Evolutionary conservation across 768 basidiomycete genomes (phyloP).

Genomic region (Lyophyllum shimeji): DNA sequence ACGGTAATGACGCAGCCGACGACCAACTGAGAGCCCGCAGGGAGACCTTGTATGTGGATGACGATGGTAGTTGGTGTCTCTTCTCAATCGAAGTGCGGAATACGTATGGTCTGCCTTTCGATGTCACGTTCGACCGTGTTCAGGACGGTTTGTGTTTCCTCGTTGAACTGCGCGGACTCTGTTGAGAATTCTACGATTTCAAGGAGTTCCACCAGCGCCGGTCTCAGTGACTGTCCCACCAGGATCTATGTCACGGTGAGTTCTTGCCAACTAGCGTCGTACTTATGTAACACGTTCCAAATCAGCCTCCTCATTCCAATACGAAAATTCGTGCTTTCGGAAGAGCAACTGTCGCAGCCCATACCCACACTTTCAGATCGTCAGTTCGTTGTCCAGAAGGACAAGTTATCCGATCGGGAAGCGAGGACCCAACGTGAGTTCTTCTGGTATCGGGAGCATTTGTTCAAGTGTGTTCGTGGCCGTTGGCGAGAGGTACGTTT

Average conservation of each 20-base stretch:
- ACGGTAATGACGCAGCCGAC: constrained; percentile 19
- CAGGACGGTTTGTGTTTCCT: constrained; percentile 51
- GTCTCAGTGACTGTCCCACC: constrained; percentile 73
- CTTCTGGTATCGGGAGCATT: constrained; percentile 95
- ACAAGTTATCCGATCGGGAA: constrained; percentile 57
- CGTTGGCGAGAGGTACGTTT: constrained; percentile 84
- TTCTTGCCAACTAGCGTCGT: not conserved
- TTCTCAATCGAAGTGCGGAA: constrained; percentile 92
- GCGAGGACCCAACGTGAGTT: constrained; percentile 70
- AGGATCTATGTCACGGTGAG: constrained; percentile 81
- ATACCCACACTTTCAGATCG: constrained; percentile 86
- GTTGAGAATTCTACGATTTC: constrained; percentile 2
- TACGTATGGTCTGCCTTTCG: constrained; percentile 88
- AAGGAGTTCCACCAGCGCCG: constrained; percentile 40
- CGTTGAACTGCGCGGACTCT: not conserved
- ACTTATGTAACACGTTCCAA: not conserved
- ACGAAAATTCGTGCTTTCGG: constrained; percentile 62
- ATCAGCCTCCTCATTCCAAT: constrained; percentile 69
- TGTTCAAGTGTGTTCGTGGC: constrained; percentile 68
- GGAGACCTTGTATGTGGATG: constrained; percentile 38
- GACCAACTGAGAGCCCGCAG: constrained; percentile 21
- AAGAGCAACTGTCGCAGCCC: constrained; percentile 55
- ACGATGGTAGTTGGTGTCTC: constrained; percentile 75
- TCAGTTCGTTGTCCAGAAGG: constrained; percentile 87
- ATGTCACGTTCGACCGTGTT: constrained; percentile 71